A percentile compares a stretch with the other conserved stretches of the same genome.
These are phyloP conservation scores for Lactarius evosmus DNA, from an alignment of 768 basidiomycete genomes.

Conservation along the genomic window DNA sequence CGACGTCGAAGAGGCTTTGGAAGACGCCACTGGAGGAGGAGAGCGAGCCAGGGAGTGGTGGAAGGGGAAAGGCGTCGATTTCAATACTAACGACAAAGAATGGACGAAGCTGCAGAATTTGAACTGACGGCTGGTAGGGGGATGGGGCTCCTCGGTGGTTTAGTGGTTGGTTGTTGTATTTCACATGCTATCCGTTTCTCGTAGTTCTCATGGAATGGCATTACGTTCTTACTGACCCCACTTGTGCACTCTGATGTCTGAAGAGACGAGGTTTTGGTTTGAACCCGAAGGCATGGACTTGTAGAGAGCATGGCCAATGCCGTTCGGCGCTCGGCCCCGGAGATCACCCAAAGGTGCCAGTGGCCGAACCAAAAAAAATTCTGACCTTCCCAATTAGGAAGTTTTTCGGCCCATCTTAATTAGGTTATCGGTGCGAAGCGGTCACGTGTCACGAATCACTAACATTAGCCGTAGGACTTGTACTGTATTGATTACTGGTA, in stretches of 20 bases:
- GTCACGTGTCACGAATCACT: too few relatives aligned
- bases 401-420: too few relatives aligned
- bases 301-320: too few relatives aligned
- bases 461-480: too few relatives aligned
- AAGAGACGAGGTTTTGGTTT: too few relatives aligned
- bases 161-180: not conserved
- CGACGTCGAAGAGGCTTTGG: slow-evolving; percentile 88
- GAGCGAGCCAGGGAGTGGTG: slow-evolving; percentile 76
- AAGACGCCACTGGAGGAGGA: slow-evolving; percentile 82
- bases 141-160: not conserved
- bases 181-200: slow-evolving; percentile 1
- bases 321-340: not conserved
- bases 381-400: too few relatives aligned
- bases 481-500: too few relatives aligned
- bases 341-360: too few relatives aligned
- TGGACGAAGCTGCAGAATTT: slow-evolving; percentile 83
- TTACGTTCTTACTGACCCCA: not conserved
- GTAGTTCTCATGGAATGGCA: not conserved
- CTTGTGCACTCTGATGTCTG: not conserved
- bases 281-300: too few relatives aligned
- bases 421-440: too few relatives aligned
- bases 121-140: slow-evolving; percentile 43
- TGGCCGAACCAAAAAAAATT: too few relatives aligned
- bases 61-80: slow-evolving; percentile 76
- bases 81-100: slow-evolving; percentile 79